Evolutionary conservation across 2,329 filamentous ascomycete genomes (phyloP).

Genomic region (Sarocladium kiliense): DNA sequence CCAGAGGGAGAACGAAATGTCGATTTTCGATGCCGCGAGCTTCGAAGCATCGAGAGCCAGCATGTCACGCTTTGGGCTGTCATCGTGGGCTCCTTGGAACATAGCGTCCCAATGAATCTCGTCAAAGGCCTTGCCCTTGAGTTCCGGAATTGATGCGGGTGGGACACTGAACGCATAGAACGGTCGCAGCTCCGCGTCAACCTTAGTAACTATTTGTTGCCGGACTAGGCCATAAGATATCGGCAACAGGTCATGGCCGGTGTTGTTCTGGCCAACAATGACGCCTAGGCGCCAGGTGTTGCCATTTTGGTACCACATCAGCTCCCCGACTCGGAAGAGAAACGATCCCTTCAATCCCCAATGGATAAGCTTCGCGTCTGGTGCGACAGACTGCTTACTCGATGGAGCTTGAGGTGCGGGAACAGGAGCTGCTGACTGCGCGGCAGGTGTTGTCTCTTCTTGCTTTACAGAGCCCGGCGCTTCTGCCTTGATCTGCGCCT

Average conservation of each 20-base stretch:
- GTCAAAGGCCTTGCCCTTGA: slow-evolving; percentile 35
- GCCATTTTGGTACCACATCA: slow-evolving; percentile 45
- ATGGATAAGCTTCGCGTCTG: slow-evolving; percentile 10
- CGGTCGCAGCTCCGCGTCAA: slow-evolving; percentile 38
- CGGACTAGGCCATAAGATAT: slow-evolving; percentile 32
- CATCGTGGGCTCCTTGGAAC: slow-evolving; percentile 25
- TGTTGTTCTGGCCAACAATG: slow-evolving; percentile 27
- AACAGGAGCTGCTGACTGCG: slow-evolving; percentile 12
- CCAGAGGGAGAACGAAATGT: slow-evolving; percentile 46
- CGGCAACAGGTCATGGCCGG: slow-evolving; percentile 31
- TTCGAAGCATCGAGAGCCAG: slow-evolving; percentile 46
- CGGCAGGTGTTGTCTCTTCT: slow-evolving; percentile 13
- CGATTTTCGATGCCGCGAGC: slow-evolving; percentile 42
- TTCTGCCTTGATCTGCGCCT: slow-evolving; percentile 19
- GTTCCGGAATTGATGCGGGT: slow-evolving; percentile 30
- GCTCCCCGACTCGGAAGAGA: slow-evolving; percentile 43
- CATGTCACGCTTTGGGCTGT: slow-evolving; percentile 33
- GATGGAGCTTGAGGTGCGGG: background rate
- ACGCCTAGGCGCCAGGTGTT: slow-evolving; percentile 44
- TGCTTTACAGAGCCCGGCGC: slow-evolving; percentile 9
- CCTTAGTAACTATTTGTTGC: slow-evolving; percentile 33
- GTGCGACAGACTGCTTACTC: background rate
- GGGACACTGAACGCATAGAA: slow-evolving; percentile 49
- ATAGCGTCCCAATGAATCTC: slow-evolving; percentile 37
- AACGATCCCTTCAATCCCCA: slow-evolving; percentile 29